Conservation (phyloP, 2,329 filamentous ascomycete genomes). For the Ophiobolus disseminans region DNA sequence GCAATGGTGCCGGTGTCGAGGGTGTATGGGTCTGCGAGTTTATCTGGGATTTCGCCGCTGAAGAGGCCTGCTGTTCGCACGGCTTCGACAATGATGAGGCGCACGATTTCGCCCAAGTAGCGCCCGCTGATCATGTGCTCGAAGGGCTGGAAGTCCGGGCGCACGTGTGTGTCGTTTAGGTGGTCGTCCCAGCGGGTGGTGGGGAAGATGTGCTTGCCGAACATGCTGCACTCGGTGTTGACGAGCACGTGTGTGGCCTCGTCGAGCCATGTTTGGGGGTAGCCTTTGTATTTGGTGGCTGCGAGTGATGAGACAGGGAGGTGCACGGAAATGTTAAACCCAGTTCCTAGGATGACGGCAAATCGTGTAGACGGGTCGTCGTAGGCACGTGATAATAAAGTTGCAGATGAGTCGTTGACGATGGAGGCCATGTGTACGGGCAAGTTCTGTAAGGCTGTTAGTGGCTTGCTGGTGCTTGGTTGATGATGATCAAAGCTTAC, state of each 20-base stretch:
- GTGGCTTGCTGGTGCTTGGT: constrained; percentile 8
- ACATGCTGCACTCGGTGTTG: constrained; percentile 73
- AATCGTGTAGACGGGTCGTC: constrained; percentile 66
- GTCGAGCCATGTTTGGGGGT: constrained; percentile 63
- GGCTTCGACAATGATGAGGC: constrained; percentile 67
- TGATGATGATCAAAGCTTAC: constrained; percentile 33
- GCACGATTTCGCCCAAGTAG: constrained; percentile 69
- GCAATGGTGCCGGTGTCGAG: constrained; percentile 67
- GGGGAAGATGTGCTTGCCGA: constrained; percentile 65
- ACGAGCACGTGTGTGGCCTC: constrained; percentile 67
- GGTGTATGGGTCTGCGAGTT: constrained; percentile 63
- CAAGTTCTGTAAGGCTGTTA: constrained; percentile 49
- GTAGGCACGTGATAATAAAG: constrained; percentile 68
- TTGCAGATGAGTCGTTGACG: constrained; percentile 69
- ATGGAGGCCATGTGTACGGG: constrained; percentile 68
- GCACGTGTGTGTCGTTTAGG: constrained; percentile 63
- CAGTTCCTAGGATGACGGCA: constrained; percentile 70
- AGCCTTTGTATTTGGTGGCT: constrained; percentile 61
- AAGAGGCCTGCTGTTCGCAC: constrained; percentile 64
- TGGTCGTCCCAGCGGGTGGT: constrained; percentile 68
- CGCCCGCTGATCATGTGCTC: constrained; percentile 70
- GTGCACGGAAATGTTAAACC: constrained; percentile 69
- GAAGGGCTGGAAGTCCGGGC: constrained; percentile 69
- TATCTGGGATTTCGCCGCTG: constrained; percentile 62
- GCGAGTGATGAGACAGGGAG: constrained; percentile 64